Evolutionary conservation across 164 flowering plant genomes (phyloP).

Genomic region (Berberis thunbergii): DNA sequence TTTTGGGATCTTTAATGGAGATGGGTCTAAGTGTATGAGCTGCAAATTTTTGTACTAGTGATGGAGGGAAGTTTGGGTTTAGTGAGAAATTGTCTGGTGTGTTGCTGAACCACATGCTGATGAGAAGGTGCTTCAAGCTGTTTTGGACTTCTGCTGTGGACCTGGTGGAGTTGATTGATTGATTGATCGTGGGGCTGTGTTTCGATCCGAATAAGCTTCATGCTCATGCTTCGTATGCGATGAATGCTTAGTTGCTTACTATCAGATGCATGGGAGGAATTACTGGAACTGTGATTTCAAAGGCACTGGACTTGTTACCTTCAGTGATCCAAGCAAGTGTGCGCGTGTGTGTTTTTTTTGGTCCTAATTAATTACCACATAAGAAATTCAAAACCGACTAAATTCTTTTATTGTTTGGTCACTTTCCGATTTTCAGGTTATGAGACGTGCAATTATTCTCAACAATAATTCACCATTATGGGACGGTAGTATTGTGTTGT

Average conservation of each 20-base stretch:
- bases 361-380: neutral
- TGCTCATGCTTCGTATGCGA: slow-evolving; percentile 66
- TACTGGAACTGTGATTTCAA: slow-evolving; percentile 71
- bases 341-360: neutral
- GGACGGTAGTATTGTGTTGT: too few species aligned
- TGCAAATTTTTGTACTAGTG: slow-evolving; percentile 43
- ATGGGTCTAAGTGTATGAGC: slow-evolving; percentile 52
- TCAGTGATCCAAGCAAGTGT: slow-evolving; percentile 59
- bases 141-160: slow-evolving; percentile 62
- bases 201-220: slow-evolving; percentile 43
- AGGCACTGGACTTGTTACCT: slow-evolving; percentile 58
- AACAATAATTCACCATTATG: slow-evolving; percentile 23
- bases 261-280: slow-evolving; percentile 70
- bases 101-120: slow-evolving; percentile 62
- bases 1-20: slow-evolving; percentile 52
- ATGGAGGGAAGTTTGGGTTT: slow-evolving; percentile 22
- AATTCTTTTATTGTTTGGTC: neutral
- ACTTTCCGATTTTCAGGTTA: slow-evolving; percentile 34
- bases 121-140: slow-evolving; percentile 45
- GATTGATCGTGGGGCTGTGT: slow-evolving; percentile 35
- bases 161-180: slow-evolving; percentile 62
- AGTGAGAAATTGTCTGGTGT: slow-evolving; percentile 47
- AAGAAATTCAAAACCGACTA: neutral
- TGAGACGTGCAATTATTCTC: slow-evolving; percentile 48
- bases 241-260: slow-evolving; percentile 67